These are phyloP conservation scores for Sphaceloma murrayae DNA, from an alignment of 2,329 filamentous ascomycete species.

Conservation along the genomic window DNA sequence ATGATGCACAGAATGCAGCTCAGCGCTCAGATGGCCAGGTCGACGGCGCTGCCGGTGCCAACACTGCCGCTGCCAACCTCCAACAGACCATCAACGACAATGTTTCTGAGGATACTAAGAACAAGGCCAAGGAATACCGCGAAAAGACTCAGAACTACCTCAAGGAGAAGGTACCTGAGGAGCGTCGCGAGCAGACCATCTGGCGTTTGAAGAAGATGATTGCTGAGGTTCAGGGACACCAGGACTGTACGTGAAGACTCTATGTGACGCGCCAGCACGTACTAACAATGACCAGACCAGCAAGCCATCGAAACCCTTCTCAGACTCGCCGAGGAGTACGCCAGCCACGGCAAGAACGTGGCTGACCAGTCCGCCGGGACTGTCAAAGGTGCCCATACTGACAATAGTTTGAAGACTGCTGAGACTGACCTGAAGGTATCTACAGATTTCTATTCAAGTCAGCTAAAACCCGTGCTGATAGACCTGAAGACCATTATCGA, in stretches of 20 bases:
- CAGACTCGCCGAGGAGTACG: conserved; percentile 74
- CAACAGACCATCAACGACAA: conserved; percentile 51
- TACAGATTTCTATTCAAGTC: conserved; percentile 32
- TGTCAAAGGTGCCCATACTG: conserved; percentile 60
- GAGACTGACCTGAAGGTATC: conserved; percentile 68
- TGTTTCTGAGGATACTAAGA: conserved; percentile 51
- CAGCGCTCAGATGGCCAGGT: conserved; percentile 43
- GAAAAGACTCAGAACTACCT: conserved; percentile 62
- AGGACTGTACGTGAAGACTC: conserved; percentile 58
- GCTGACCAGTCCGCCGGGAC: conserved; percentile 56
- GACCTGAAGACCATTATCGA: conserved; percentile 62
- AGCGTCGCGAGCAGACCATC: conserved; percentile 84
- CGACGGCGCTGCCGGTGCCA: conserved; percentile 36
- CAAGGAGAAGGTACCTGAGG: conserved; percentile 75
- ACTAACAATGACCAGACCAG: conserved; percentile 47
- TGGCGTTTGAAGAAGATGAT: conserved; percentile 97
- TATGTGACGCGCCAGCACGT: conserved; percentile 24
- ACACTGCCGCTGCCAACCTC: conserved; percentile 38
- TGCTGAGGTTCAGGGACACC: conserved; percentile 88
- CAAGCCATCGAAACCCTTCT: conserved; percentile 84
- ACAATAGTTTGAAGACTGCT: conserved; percentile 56
- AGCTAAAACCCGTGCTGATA: conserved; percentile 40
- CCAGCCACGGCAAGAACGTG: conserved; percentile 58
- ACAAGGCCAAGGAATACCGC: conserved; percentile 35
- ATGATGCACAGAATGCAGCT: conserved; percentile 44